phyloP scores from a whole-genome alignment of 179 eudicot species.

The Corrigiola litoralis region DNA sequence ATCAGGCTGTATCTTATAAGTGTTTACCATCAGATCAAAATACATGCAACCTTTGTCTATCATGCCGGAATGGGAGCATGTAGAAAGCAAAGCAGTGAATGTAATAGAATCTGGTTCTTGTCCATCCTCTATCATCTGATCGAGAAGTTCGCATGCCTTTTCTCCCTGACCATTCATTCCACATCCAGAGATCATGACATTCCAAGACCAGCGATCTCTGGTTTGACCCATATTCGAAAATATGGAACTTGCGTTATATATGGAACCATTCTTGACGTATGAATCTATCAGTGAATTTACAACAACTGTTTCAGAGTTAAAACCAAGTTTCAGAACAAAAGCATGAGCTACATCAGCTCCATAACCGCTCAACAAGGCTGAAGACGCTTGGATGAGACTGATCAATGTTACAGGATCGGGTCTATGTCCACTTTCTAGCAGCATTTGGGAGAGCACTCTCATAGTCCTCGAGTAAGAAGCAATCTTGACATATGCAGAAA shows the following conservation, averaged over 20 bases:
- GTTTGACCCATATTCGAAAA: conserved; percentile 28
- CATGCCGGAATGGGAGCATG: conserved; percentile 47
- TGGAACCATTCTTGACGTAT: conserved; percentile 37
- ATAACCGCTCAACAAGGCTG: conserved; percentile 12
- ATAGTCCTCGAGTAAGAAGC: conserved; percentile 10
- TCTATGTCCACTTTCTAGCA: conserved; percentile 7
- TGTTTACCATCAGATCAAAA: conserved; percentile 38
- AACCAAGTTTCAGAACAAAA: conserved; percentile 27
- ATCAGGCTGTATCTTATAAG: conserved; percentile 34
- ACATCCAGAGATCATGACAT: conserved; percentile 47
- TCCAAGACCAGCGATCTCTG: conserved; percentile 45
- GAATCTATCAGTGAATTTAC: conserved; percentile 37
- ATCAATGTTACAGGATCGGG: conserved; percentile 33
- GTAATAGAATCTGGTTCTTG: conserved; percentile 43
- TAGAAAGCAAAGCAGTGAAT: conserved; percentile 41
- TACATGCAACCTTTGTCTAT: conserved; percentile 36
- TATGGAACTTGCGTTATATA: conserved; percentile 22
- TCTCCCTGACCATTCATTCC: conserved; percentile 43
- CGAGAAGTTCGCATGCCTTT: conserved; percentile 36
- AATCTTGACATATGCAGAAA: conserved; percentile 25
- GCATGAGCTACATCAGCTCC: conserved; percentile 26
- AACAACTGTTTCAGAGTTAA: conserved; percentile 27
- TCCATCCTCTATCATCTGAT: conserved; percentile 32
- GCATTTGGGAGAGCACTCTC: conserved; percentile 27
- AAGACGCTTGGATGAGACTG: conserved; percentile 30